These are phyloP conservation scores for Ophiocordyceps sinensis DNA, from an alignment of 2,329 filamentous ascomycete species.

Conservation along the genomic window DNA sequence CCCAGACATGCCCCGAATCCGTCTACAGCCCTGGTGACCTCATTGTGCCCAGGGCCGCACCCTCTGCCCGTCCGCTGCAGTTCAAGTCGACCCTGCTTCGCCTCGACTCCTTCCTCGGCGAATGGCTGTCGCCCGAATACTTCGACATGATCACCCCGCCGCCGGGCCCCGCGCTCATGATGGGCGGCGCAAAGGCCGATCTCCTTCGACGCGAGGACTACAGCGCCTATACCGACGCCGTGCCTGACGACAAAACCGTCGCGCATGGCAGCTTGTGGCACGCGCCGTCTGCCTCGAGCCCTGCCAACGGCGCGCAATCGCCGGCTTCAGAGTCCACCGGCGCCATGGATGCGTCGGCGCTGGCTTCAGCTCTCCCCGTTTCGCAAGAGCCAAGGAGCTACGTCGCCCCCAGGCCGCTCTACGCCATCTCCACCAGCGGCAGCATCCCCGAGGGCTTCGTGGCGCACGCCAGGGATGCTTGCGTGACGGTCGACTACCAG, in stretches of 20 bases:
- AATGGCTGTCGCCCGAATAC: constrained; percentile 90
- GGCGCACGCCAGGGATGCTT: constrained; percentile 77
- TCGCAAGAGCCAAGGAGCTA: constrained; percentile 36
- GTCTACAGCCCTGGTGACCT: constrained; percentile 18
- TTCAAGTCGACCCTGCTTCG: constrained; percentile 52
- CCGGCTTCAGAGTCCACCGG: constrained; percentile 12
- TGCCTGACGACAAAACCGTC: constrained; percentile 8
- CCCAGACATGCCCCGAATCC: constrained; percentile 31
- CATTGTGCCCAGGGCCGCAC: constrained; percentile 17
- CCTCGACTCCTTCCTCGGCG: constrained; percentile 83
- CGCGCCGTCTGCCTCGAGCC: constrained; percentile 14
- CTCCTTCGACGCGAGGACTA: constrained; percentile 65
- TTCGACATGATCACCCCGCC: constrained; percentile 87
- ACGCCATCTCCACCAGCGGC: constrained; percentile 66
- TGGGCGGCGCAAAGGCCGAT: constrained; percentile 77
- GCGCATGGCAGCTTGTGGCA: constrained; percentile 17
- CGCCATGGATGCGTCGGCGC: constrained; percentile 13
- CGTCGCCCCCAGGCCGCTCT: constrained; percentile 62
- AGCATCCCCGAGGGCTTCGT: constrained; percentile 82
- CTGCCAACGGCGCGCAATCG: constrained; percentile 7
- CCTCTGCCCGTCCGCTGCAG: constrained; percentile 11
- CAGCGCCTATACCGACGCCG: constrained; percentile 24
- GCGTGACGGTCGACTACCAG: constrained; percentile 75
- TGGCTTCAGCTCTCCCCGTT: constrained; percentile 19
- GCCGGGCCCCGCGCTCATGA: constrained; percentile 73